Conservation (phyloP, 164 flowering plant genomes). For the Vitis rupestris region DNA sequence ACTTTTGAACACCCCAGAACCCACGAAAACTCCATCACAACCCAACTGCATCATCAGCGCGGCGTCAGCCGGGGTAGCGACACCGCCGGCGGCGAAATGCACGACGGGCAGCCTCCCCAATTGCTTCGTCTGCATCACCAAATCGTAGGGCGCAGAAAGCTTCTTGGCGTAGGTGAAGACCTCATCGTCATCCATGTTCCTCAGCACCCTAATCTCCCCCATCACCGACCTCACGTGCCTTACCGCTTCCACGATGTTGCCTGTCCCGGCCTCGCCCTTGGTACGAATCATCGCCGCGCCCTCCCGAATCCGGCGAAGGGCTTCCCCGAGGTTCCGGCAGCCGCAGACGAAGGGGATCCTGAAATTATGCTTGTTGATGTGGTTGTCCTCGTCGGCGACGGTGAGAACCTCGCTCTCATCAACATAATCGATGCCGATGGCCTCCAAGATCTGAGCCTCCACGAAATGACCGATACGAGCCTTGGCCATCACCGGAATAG, state of each 20-base stretch:
- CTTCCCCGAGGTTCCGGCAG: constrained; percentile 72
- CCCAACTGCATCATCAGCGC: constrained; percentile 84
- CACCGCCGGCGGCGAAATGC: constrained; percentile 78
- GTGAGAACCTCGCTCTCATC: constrained; percentile 67
- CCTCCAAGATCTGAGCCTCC: constrained; percentile 71
- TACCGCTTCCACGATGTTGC: constrained; percentile 69
- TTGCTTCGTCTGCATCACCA: constrained; percentile 80
- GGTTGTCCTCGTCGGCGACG: constrained; percentile 54
- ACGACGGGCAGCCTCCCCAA: constrained; percentile 74
- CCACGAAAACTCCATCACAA: constrained; percentile 77
- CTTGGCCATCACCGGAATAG: constrained; percentile 79
- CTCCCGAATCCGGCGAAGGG: constrained; percentile 58
- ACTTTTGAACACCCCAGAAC: constrained; percentile 73
- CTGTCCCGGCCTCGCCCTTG: constrained; percentile 79
- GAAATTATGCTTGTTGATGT: constrained; percentile 78
- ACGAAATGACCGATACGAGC: constrained; percentile 76
- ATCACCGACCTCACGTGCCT: constrained; percentile 70
- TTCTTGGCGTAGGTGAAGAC: constrained; percentile 66
- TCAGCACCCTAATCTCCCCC: constrained; percentile 63
- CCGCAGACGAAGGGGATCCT: constrained; percentile 81
- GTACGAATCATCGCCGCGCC: constrained; percentile 82
- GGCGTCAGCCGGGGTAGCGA: constrained; percentile 78
- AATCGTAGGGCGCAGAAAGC: constrained; percentile 61
- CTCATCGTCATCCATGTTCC: constrained; percentile 79
- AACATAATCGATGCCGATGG: constrained; percentile 63